Percentiles rank a stretch among this genome's conserved stretches.
Evolutionary conservation across 2,329 filamentous ascomycete genomes (phyloP).

Genomic region (Sporothrix schenckii): DNA sequence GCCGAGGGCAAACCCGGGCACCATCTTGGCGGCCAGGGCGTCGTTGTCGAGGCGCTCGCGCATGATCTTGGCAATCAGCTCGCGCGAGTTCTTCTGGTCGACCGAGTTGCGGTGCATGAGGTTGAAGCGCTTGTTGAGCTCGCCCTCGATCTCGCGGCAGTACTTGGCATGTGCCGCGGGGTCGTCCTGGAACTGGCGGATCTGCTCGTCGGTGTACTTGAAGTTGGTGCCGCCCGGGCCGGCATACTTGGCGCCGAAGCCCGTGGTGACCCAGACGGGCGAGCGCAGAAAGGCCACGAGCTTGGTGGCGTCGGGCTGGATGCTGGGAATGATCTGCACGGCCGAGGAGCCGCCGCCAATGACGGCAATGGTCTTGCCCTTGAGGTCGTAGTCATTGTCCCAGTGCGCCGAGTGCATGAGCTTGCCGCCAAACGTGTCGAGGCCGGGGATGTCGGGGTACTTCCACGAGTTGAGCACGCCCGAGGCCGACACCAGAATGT

Average conservation of each 20-base stretch:
- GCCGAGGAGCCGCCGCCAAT: conserved; percentile 43
- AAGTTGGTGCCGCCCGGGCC: conserved; percentile 3
- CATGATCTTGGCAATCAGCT: conserved; percentile 50
- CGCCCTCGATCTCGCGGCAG: conserved; percentile 1
- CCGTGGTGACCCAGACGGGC: not conserved
- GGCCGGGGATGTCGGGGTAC: conserved; percentile 42
- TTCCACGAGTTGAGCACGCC: conserved; percentile 38
- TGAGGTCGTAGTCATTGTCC: conserved; percentile 36
- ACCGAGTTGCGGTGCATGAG: not conserved
- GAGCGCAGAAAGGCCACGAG: conserved; percentile 4
- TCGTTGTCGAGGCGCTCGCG: conserved; percentile 43
- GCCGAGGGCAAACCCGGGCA: conserved; percentile 25
- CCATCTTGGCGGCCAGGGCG: not conserved
- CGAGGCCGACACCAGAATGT: conserved; percentile 34
- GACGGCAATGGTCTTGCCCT: conserved; percentile 40
- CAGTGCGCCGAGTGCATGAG: conserved; percentile 42
- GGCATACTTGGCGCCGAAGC: not conserved
- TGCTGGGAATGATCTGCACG: conserved; percentile 40
- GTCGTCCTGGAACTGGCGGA: not conserved
- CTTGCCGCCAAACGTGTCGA: conserved; percentile 41
- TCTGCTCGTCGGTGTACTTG: not conserved
- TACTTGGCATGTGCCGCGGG: not conserved
- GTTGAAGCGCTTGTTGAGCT: conserved; percentile 6
- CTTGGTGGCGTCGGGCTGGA: conserved; percentile 32
- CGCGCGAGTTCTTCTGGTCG: conserved; percentile 33